phyloP scores from a whole-genome alignment of 495 filamentous ascomycete genomes.

The Neurospora terricola region DNA sequence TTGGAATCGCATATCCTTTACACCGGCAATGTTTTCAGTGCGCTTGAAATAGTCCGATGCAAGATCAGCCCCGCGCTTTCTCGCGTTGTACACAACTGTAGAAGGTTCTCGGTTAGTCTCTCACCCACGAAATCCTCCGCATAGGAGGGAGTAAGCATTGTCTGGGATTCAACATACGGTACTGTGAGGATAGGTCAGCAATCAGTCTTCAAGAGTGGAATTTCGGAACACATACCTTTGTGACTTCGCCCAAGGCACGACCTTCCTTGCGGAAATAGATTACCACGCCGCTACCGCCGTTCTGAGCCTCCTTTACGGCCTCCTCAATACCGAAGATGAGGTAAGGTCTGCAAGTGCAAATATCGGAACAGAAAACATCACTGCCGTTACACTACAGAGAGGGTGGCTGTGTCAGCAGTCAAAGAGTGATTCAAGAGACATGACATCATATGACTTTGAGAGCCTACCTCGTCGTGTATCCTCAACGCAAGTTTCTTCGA shows the following conservation, averaged over 20 bases:
- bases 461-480: slow-evolving; percentile 74
- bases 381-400: slow-evolving; percentile 69
- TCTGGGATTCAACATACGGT: slow-evolving; percentile 29
- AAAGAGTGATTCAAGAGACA: background rate
- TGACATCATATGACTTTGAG: background rate
- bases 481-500: slow-evolving; percentile 77
- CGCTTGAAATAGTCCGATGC: slow-evolving; percentile 97
- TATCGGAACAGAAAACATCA: slow-evolving; percentile 97
- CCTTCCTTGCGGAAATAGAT: slow-evolving; percentile 99
- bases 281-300: slow-evolving; percentile 87
- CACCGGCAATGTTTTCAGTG: slow-evolving; percentile 94
- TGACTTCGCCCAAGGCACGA: slow-evolving; percentile 90
- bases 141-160: background rate
- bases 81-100: slow-evolving; percentile 85
- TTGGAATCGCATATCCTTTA: slow-evolving; percentile 98
- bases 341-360: slow-evolving; percentile 95
- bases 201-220: slow-evolving; percentile 2
- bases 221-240: slow-evolving; percentile 51
- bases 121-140: background rate
- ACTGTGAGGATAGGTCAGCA: slow-evolving; percentile 26
- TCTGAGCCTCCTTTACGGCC: slow-evolving; percentile 92
- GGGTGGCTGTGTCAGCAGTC: slow-evolving; percentile 2
- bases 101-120: slow-evolving; percentile 19
- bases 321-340: slow-evolving; percentile 95
- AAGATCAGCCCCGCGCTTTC: slow-evolving; percentile 73